A percentile compares a stretch with the other conserved stretches of the same genome.
These are phyloP conservation scores for Amphirosellinia nigrospora DNA, from an alignment of 495 filamentous ascomycete genomes.

Conservation along the genomic window DNA sequence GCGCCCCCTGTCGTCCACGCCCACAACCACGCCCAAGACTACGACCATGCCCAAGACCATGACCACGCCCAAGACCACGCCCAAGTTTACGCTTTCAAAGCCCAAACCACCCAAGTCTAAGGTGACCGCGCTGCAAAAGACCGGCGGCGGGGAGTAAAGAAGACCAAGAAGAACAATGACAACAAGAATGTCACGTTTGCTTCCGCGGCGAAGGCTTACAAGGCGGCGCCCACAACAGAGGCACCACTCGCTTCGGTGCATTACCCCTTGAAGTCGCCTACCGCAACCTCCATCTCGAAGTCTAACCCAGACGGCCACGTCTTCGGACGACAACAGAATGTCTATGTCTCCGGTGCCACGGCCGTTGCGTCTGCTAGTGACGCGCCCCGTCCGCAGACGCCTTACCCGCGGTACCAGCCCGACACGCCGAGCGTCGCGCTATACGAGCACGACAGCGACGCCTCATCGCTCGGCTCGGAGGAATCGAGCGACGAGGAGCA, in stretches of 20 bases:
- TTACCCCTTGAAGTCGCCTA: slow-evolving; percentile 20
- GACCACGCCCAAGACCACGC: too few relatives aligned
- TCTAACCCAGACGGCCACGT: not conserved
- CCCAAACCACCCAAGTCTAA: too few relatives aligned
- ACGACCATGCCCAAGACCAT: too few relatives aligned
- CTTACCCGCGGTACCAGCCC: not conserved
- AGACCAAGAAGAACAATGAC: not conserved
- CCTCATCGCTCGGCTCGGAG: not conserved
- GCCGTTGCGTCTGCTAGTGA: not conserved
- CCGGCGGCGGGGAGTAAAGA: too few relatives aligned
- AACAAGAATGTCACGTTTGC: not conserved
- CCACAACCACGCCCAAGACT: too few relatives aligned
- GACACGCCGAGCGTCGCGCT: slow-evolving; percentile 22
- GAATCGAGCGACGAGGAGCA: not conserved
- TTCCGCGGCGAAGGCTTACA: not conserved
- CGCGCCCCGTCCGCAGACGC: not conserved
- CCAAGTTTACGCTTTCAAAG: too few relatives aligned
- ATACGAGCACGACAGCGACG: not conserved
- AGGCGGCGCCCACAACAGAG: not conserved
- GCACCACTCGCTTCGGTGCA: not conserved
- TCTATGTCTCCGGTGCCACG: not conserved
- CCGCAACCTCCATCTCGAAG: not conserved
- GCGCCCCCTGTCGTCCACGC: slow-evolving; percentile 20
- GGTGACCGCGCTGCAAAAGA: too few relatives aligned
- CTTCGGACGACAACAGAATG: not conserved